phyloP scores from a whole-genome alignment of 73 alveolate species.

The Stentor roeselii region DNA sequence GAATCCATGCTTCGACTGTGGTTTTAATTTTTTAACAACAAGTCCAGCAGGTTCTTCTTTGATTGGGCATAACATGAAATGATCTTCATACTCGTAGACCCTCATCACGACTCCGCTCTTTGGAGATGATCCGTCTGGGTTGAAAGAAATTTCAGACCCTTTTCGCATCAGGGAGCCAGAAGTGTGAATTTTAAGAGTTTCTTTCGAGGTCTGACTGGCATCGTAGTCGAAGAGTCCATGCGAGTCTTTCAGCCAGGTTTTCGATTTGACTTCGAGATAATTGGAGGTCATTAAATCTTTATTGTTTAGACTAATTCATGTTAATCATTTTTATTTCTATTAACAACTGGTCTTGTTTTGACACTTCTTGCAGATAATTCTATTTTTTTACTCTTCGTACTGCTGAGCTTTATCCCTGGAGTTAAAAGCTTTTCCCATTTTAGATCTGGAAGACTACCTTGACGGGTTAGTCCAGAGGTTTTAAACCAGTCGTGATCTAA shows the following conservation, averaged over 20 bases:
- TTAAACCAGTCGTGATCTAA: conserved; percentile 11
- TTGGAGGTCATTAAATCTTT: too few relatives aligned
- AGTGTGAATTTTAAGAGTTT: conserved; percentile 17
- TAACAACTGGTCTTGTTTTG: too few relatives aligned
- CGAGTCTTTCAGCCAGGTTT: conserved; percentile 65
- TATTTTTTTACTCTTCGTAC: too few relatives aligned
- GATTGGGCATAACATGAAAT: background rate
- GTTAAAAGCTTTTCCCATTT: too few relatives aligned
- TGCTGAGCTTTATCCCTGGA: too few relatives aligned
- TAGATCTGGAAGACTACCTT: too few relatives aligned
- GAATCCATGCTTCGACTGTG: background rate
- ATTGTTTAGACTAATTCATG: too few relatives aligned
- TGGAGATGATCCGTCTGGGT: background rate
- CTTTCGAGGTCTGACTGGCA: conserved; percentile 28
- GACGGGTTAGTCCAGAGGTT: too few relatives aligned
- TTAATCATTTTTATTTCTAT: too few relatives aligned
- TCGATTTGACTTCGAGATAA: conserved; percentile 39
- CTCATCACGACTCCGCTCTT: background rate
- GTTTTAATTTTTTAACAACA: background rate
- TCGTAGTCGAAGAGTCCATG: conserved; percentile 68
- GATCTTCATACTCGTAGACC: background rate
- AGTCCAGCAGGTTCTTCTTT: conserved; percentile 9
- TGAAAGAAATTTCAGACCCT: conserved; percentile 4
- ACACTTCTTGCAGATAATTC: too few relatives aligned
- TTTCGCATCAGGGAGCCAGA: conserved; percentile 7